Percentiles rank a stretch among this genome's conserved stretches.
Conservation (phyloP, 805 yeast species). For the Zygosaccharomyces siamensis region DNA sequence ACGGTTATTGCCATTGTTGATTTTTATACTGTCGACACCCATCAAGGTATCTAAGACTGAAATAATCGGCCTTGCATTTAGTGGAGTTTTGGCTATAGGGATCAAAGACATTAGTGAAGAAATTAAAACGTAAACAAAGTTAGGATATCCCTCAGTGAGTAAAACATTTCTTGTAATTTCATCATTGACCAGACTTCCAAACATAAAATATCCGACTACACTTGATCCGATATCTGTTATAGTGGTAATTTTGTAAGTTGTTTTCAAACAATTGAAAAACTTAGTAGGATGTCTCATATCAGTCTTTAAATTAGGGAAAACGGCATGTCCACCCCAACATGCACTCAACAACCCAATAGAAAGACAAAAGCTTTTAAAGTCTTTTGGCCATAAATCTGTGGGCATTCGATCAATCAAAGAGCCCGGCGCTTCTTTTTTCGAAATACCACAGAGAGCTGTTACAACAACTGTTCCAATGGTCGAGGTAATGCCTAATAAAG, state of each 20-base stretch:
- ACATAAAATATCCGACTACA: constrained; percentile 70
- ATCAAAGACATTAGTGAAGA: constrained; percentile 71
- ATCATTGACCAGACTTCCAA: constrained; percentile 62
- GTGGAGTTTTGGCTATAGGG: constrained; percentile 80
- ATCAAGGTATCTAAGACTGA: constrained; percentile 60
- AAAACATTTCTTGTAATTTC: constrained; percentile 75
- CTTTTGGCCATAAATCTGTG: constrained; percentile 62
- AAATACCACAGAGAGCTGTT: constrained; percentile 59
- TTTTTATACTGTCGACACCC: constrained; percentile 24
- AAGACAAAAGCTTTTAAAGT: constrained; percentile 47
- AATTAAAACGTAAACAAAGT: constrained; percentile 51
- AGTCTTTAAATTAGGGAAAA: constrained; percentile 64
- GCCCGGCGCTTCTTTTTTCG: constrained; percentile 63
- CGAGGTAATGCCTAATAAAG: constrained; percentile 65
- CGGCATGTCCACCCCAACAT: constrained; percentile 83
- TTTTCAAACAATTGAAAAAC: constrained; percentile 48
- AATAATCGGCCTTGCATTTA: constrained; percentile 76
- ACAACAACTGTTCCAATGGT: constrained; percentile 60
- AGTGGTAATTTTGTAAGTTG: constrained; percentile 58
- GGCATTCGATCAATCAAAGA: constrained; percentile 60
- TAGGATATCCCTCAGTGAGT: constrained; percentile 62
- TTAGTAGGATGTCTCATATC: constrained; percentile 68
- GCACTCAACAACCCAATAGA: constrained; percentile 68
- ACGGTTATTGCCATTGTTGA: constrained; percentile 17
- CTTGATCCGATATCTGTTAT: constrained; percentile 61